phyloP scores from a whole-genome alignment of 2,329 filamentous ascomycete species.

The Calonectria crousiana region DNA sequence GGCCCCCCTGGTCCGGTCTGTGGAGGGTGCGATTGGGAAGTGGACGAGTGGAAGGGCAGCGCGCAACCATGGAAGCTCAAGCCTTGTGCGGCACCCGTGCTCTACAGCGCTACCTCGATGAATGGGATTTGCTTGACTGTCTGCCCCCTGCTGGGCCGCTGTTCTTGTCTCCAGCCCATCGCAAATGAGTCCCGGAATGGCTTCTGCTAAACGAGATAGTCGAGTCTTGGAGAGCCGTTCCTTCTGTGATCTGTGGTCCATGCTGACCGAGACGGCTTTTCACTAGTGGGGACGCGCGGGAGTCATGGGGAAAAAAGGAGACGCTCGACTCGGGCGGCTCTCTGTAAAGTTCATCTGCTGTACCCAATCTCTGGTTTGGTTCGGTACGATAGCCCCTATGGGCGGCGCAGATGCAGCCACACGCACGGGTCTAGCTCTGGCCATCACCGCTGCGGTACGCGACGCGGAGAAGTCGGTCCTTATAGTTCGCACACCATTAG shows the following conservation, averaged over 20 bases:
- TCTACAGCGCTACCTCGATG: conserved; percentile 29
- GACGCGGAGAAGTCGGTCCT: neutral
- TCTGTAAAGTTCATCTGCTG: conserved; percentile 1
- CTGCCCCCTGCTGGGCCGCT: neutral
- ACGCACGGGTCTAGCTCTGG: conserved; percentile 4
- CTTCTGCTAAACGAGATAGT: conserved; percentile 18
- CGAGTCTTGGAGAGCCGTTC: neutral
- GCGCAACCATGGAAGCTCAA: conserved; percentile 22
- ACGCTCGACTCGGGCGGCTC: conserved; percentile 16
- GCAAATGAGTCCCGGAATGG: conserved; percentile 13
- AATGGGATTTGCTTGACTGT: conserved; percentile 11
- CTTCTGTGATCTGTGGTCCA: neutral
- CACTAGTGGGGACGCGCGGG: conserved; percentile 16
- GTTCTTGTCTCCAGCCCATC: neutral
- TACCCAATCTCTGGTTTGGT: conserved; percentile 12
- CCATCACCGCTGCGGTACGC: neutral
- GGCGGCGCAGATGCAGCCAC: conserved; percentile 10
- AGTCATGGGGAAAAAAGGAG: conserved; percentile 26
- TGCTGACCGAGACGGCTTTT: conserved; percentile 8
- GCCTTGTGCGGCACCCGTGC: conserved; percentile 23
- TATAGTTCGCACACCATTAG: conserved; percentile 8
- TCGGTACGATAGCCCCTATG: neutral
- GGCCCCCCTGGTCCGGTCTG: conserved; percentile 31
- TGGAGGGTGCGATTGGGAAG: conserved; percentile 15
- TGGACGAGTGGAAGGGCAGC: conserved; percentile 20